phyloP scores from a whole-genome alignment of 2,329 filamentous ascomycete species.

The Verruconis gallopava region DNA sequence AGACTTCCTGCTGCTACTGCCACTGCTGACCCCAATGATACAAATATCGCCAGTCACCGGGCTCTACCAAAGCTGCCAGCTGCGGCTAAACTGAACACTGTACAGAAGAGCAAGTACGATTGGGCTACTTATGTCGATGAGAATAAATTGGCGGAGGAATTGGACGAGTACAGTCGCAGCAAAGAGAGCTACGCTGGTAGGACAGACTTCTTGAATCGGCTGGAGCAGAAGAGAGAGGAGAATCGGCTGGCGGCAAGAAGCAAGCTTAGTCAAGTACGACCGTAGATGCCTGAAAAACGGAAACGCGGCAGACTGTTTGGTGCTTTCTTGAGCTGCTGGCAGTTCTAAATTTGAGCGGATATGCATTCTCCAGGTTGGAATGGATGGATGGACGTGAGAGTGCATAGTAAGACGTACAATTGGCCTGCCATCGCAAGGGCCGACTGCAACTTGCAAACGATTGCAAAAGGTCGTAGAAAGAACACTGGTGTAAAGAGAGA shows the following conservation, averaged over 20 bases:
- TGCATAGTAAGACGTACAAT: too few relatives aligned
- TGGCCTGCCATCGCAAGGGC: too few relatives aligned
- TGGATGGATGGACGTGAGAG: too few relatives aligned
- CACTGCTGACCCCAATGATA: neutral
- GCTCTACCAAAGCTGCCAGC: conserved; percentile 8
- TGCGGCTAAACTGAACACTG: conserved; percentile 49
- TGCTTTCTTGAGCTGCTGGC: too few relatives aligned
- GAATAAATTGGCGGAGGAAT: conserved; percentile 47
- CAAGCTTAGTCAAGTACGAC: too few relatives aligned
- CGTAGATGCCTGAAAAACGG: too few relatives aligned
- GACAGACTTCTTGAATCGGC: conserved; percentile 49
- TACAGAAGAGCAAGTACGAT: conserved; percentile 52
- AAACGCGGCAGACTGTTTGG: too few relatives aligned
- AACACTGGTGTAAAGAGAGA: too few relatives aligned
- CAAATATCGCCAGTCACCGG: conserved; percentile 12
- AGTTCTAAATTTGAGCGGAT: too few relatives aligned
- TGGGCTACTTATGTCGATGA: conserved; percentile 52
- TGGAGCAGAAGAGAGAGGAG: conserved; percentile 43
- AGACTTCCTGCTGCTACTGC: conserved; percentile 11
- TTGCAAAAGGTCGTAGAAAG: too few relatives aligned
- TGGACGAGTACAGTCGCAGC: conserved; percentile 47
- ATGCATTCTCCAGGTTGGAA: too few relatives aligned
- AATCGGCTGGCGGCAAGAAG: conserved; percentile 33
- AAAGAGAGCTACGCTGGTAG: conserved; percentile 48
- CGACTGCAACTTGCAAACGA: too few relatives aligned